Evolutionary conservation across 2,329 filamentous ascomycete genomes (phyloP).

Genomic region (Ophioceras dolichostomum): DNA sequence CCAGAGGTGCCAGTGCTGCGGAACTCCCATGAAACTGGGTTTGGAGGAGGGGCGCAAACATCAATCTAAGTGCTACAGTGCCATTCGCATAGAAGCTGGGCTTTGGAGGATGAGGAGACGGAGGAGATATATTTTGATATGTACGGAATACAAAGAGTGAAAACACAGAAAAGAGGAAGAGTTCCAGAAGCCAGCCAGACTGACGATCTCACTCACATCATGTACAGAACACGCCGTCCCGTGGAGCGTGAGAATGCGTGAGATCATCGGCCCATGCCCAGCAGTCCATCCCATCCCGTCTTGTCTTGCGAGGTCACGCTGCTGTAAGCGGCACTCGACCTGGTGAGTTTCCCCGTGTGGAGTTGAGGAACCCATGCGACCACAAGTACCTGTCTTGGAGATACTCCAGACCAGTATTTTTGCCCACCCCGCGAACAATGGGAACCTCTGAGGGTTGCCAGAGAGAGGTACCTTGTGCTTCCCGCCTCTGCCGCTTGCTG

Average conservation of each 20-base stretch:
- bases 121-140: neutral
- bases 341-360: too few relatives aligned
- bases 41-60: neutral
- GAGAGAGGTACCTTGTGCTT: neutral
- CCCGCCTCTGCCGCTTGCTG: neutral
- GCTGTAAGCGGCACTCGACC: too few relatives aligned
- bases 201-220: too few relatives aligned
- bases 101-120: neutral
- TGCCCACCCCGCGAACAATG: neutral
- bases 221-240: too few relatives aligned
- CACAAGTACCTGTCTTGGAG: too few relatives aligned
- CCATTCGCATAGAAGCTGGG: neutral
- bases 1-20: neutral
- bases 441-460: neutral
- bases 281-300: neutral
- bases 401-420: too few relatives aligned
- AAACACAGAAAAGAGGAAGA: neutral
- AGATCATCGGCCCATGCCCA: neutral
- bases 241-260: too few relatives aligned
- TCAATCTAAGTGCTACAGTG: constrained; percentile 1
- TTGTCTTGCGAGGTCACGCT: neutral
- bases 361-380: neutral
- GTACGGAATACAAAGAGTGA: neutral
- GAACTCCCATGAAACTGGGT: neutral
- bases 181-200: neutral